Percentiles rank a stretch among this genome's conserved stretches.
phyloP scores from a whole-genome alignment of 352 stramenopile species.

The Globisporangium lucens region DNA sequence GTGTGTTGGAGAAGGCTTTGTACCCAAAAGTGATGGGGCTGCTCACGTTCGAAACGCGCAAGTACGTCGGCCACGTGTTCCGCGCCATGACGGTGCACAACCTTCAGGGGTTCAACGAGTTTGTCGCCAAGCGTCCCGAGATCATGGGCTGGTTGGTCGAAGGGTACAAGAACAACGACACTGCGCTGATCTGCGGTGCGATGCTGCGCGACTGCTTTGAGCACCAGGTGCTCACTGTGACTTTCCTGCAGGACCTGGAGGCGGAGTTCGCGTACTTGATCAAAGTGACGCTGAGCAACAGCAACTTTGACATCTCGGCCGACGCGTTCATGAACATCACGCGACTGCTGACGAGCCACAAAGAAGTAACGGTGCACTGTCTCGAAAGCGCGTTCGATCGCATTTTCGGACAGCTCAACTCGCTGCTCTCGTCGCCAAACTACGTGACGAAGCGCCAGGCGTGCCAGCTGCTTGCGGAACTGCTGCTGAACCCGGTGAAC shows the following conservation, averaged over 20 bases:
- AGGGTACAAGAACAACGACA: constrained; percentile 71
- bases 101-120: constrained; percentile 54
- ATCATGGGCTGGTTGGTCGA: constrained; percentile 75
- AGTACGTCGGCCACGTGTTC: constrained; percentile 78
- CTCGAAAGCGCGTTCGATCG: constrained; percentile 62
- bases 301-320: constrained; percentile 83
- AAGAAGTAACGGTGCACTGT: constrained; percentile 43
- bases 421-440: constrained; percentile 55
- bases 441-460: constrained; percentile 75
- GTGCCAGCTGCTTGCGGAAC: constrained; percentile 65
- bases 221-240: constrained; percentile 49
- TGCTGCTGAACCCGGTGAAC: constrained; percentile 74
- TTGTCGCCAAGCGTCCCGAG: constrained; percentile 53
- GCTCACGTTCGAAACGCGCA: constrained; percentile 81
- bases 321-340: constrained; percentile 81
- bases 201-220: constrained; percentile 85
- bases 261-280: constrained; percentile 65
- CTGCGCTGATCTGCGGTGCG: constrained; percentile 67
- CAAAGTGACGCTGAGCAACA: constrained; percentile 69
- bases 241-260: constrained; percentile 62
- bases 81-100: constrained; percentile 75
- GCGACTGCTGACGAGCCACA: constrained; percentile 63
- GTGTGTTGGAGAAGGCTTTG: constrained; percentile 70
- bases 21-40: constrained; percentile 64
- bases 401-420: constrained; percentile 67